Base-by-base conservation (phyloP, 768 basidiomycete species). In the Leucocoprinus sp. region DNA sequence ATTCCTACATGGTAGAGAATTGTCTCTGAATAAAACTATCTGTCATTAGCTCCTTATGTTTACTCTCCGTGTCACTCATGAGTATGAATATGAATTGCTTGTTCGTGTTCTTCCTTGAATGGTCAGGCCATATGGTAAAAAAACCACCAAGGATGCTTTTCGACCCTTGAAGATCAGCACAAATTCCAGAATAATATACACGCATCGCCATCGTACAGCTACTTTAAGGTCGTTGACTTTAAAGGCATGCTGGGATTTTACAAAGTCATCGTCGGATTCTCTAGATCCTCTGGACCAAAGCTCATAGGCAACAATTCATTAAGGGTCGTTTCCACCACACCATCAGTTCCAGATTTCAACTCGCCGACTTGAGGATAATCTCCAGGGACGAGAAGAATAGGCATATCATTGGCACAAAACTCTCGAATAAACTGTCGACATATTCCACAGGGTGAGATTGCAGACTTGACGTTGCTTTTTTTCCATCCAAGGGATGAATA, bases 361-460 rank as follows among this genome's bases (percentile, higher is more conserved):
- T 59, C 57, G 21, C 64, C 58, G 9, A 56, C 66, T 12, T 64
- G 63, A 0, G 74, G 70, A 54, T 81, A 81, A 55, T 81, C 72
- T 1, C 74, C 76, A 2, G 84, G 83, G 2, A 86, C 75, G 3
- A 93, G 78, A 19, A 80, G 61, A 44, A 85, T 67, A 0, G 88
- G 87, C 71, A 84, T 85, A 19, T 80, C 68, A 28, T 76, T 72
- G 5, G 74, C 61, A 55, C 87, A 92, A 55, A 95, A 93, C 56
- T 95, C 92, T 48, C 87, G 79, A 39, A 91, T 73, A 40, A 96
- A 75, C 60, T 97, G 93, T 6, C 95, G 83, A 55, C 93, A 99
- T 37, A 93, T 80, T 2, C 95, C 95, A 60, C 96, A 98, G 0
- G 95, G 95, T 1, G 92, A 84, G 37, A 86, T 67, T 0, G 81